Conservation (phyloP, 1,284 basidiomycete species). For the Waitea zeae region DNA sequence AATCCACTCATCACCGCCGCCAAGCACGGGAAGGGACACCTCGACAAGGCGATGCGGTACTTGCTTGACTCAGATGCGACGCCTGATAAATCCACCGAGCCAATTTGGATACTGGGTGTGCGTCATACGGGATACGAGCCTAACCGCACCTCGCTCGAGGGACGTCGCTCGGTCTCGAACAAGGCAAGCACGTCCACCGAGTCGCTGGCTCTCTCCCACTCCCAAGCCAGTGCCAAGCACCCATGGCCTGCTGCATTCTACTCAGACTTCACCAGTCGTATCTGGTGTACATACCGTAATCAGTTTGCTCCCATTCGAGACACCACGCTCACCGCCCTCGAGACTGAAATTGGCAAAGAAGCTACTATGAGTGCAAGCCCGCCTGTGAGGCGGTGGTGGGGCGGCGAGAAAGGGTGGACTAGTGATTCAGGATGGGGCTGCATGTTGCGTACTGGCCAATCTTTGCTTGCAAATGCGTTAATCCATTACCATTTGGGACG, state of each 20-base stretch:
- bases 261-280: slow-evolving; percentile 73
- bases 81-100: slow-evolving; percentile 63
- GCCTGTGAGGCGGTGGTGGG: slow-evolving; percentile 23
- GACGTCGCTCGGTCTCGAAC: not conserved
- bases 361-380: slow-evolving; percentile 14
- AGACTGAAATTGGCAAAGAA: slow-evolving; percentile 14
- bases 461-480: slow-evolving; percentile 79
- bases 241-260: slow-evolving; percentile 75
- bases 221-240: slow-evolving; percentile 16
- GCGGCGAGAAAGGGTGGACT: slow-evolving; percentile 69
- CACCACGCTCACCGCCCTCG: slow-evolving; percentile 36
- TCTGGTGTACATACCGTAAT: slow-evolving; percentile 89
- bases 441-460: slow-evolving; percentile 93
- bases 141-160: not conserved
- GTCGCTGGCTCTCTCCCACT: slow-evolving; percentile 13
- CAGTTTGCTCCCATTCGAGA: slow-evolving; percentile 76
- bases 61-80: slow-evolving; percentile 69
- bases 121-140: slow-evolving; percentile 60
- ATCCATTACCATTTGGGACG: slow-evolving; percentile 73
- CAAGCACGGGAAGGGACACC: slow-evolving; percentile 53
- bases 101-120: slow-evolving; percentile 76
- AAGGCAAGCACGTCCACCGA: not conserved
- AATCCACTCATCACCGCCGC: slow-evolving; percentile 44
- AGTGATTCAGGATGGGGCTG: slow-evolving; percentile 96
- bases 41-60: slow-evolving; percentile 70